Evolutionary conservation across 768 basidiomycete species (phyloP), one percentile per base, ranked within the genome.

Genomic region (Cyathus striatus): DNA sequence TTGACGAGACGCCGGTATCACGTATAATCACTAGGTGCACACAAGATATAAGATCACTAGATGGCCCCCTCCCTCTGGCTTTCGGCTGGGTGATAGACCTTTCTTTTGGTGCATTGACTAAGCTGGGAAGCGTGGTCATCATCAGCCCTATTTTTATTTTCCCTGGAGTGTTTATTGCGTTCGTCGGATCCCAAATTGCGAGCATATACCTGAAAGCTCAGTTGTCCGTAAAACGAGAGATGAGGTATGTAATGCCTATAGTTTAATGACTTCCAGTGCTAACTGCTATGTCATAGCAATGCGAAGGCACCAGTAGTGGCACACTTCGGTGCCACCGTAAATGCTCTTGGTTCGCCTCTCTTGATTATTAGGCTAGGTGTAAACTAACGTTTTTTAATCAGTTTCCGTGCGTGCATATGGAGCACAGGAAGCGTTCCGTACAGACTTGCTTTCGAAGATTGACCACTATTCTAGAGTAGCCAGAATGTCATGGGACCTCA

Each of bases 21-120:
- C 75, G 84, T 3, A 75, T 88, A 39, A 76, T 85, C 32, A 65
- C 80, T 23, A 71, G 83, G 38, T 78, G 78, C 56, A 86, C 83
- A 1, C 76, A 82, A 42, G 84, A 86, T 53, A 81, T 85, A 17
- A 64, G 76, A 34, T 54, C 61, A 45, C 68, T 90, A 27, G 87
- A 90, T 54, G 56, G 61, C 3, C 47, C 57, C 20, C 12, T 40
- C 9, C 22, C 23, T n/a, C 21, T 22, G 0, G 51, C 73, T 14
- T 42, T 64, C 1, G 50, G 53, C 30, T 53, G 48, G 16, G 50
- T 72, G 4, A 53, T 43, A 7, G 61, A 61, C 43, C 43, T 68
- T 26, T 46, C 61, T 1, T 46, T 65, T 6, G 45, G 57, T 3
- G 64, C 76, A 62, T 3, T 72, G 14, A 58, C 66, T 38, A 71